These are phyloP conservation scores for Hygrophila difformis DNA, from an alignment of 257 asterid genomes.

Conservation along the genomic window DNA sequence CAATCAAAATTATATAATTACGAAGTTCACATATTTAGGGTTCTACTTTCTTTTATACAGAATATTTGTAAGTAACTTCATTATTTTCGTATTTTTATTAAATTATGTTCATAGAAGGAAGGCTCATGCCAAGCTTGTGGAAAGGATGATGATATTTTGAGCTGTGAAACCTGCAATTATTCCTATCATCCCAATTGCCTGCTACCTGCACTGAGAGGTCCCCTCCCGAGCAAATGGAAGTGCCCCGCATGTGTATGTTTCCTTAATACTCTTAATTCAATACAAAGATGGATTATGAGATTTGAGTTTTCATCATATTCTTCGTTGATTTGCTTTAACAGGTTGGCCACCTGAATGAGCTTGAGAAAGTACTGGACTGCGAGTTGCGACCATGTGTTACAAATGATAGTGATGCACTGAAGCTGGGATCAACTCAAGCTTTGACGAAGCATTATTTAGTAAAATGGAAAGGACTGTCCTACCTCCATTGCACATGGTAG, in stretches of 20 bases:
- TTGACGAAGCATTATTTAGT: constrained; percentile 84
- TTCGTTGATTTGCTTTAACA: constrained; percentile 21
- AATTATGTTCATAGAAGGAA: constrained; percentile 39
- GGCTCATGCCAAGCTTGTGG: constrained; percentile 82
- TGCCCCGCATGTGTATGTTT: constrained; percentile 93
- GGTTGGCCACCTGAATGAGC: constrained; percentile 81
- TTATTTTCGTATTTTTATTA: too few relatives aligned
- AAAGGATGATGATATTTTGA: constrained; percentile 43
- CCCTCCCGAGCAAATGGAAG: constrained; percentile 69
- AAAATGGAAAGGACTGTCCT: constrained; percentile 91
- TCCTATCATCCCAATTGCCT: constrained; percentile 80
- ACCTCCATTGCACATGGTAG: constrained; percentile 94
- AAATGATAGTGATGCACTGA: constrained; percentile 55
- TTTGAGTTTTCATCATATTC: constrained; percentile 13
- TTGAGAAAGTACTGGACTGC: constrained; percentile 83
- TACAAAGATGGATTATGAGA: neutral
- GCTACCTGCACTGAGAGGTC: constrained; percentile 53
- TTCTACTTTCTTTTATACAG: too few relatives aligned
- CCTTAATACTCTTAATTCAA: constrained; percentile 11
- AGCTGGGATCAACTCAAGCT: constrained; percentile 68
- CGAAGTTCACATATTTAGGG: too few relatives aligned
- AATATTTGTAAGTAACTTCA: too few relatives aligned
- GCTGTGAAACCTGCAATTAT: constrained; percentile 76
- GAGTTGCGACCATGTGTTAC: constrained; percentile 80
- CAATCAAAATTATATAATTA: too few relatives aligned